Base-by-base conservation (phyloP, 1,284 basidiomycete species). In the Cutaneotrichosporon arboriforme region DNA sequence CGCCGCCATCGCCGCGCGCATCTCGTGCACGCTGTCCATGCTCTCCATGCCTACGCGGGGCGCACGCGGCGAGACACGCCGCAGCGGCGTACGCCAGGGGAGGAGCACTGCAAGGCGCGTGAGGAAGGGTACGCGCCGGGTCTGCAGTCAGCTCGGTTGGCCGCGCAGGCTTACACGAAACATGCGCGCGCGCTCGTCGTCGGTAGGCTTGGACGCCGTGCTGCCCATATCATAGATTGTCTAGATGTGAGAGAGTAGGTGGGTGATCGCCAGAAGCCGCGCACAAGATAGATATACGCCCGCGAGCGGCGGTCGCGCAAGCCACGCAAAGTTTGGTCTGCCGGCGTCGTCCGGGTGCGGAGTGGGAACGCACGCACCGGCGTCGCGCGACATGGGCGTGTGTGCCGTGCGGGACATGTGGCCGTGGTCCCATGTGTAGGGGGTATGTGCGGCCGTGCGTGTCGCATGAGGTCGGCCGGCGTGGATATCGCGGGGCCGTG, bases 21-120 rank as follows among this genome's bases (percentile, higher is more conserved):
- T 57, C 45, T 58, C 56, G 22, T 55, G 63, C 22, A 63, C 47
- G 18, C 61, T 60, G 46, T 65, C 63, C 34, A 20, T 41, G 41
- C 33, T 47, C 50, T 9, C 41, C n/a, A 42, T 7, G 51, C 17
- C 44, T 38, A 13, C 33, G 38, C 17, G 44, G 37, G 8, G 45
- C 15, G 10, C 45, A 17, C 15, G 26, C 20, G 46, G n/a, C 4
- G 46, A 14, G 8, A 20, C 33, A 31, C 13, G 51, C 20, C 18
- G 26, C 17, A 45, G 18, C 13, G 31, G 40, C 23, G 46, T 26
- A 3, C 35, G 23, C 8, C 34, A 34, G 17, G 46, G 39, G 40
- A 47, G 39, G 12, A 48, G 36, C 34, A 40, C 40, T 2, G 41
- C 46, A 13, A 42, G 21, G 15, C 40, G 23, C 1, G 35, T 23